phyloP scores from a whole-genome alignment of 352 stramenopile species.

The Phytopythium sindhum region DNA sequence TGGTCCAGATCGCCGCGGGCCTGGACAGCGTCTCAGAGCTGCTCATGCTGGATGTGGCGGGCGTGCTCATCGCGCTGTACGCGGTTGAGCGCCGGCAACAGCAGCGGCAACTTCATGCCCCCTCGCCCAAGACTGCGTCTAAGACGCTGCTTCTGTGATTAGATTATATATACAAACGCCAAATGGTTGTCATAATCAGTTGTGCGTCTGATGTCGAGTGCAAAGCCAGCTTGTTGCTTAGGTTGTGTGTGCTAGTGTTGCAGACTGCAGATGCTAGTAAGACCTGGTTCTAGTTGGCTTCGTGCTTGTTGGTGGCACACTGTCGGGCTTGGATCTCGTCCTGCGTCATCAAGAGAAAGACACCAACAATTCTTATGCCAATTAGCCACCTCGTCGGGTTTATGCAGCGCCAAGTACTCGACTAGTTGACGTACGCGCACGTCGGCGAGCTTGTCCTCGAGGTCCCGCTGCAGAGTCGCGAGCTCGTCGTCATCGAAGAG shows the following conservation, averaged over 20 bases:
- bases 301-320: not conserved
- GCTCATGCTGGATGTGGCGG: constrained; percentile 31
- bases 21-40: constrained; percentile 39
- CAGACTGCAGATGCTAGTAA: not conserved
- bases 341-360: not conserved
- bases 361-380: not conserved
- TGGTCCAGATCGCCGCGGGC: constrained; percentile 36
- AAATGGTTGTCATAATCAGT: no score
- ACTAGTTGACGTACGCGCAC: constrained; percentile 33
- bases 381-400: not conserved
- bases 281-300: not conserved
- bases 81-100: constrained; percentile 11
- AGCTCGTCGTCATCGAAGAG: constrained; percentile 47
- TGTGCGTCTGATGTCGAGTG: no score
- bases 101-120: not conserved
- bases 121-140: constrained; percentile 3
- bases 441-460: constrained; percentile 46
- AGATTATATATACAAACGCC: no score
- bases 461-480: constrained; percentile 38
- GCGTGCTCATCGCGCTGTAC: constrained; percentile 51
- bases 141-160: not conserved
- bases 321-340: not conserved
- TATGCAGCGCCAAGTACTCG: not conserved
- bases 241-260: not conserved
- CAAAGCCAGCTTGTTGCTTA: no score